Conservation (phyloP, 73 alveolate species). For the Halteria grandinella region DNA sequence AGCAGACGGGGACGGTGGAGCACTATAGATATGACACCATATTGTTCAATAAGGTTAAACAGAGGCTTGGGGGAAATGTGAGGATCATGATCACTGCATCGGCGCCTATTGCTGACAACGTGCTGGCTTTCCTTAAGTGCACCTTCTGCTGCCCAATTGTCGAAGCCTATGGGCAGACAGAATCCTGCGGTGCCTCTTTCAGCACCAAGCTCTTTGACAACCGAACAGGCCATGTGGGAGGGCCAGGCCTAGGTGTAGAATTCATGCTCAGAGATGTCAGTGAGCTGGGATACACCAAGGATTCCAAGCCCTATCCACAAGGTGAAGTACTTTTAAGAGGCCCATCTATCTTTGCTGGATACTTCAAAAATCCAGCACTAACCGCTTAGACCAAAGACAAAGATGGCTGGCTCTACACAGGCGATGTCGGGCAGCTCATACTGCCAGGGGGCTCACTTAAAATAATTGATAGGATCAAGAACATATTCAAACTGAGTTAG, state of each 20-base stretch:
- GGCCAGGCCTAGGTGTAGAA: slow-evolving; percentile 78
- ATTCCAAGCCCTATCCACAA: slow-evolving; percentile 70
- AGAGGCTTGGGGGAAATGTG: slow-evolving; percentile 77
- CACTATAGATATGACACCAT: slow-evolving; percentile 64
- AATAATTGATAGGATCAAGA: slow-evolving; percentile 80
- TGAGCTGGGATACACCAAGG: slow-evolving; percentile 71
- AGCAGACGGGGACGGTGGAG: slow-evolving; percentile 38
- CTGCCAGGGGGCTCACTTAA: slow-evolving; percentile 67
- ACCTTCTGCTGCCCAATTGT: slow-evolving; percentile 77
- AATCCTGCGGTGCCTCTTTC: slow-evolving; percentile 76
- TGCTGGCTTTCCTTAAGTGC: slow-evolving; percentile 62
- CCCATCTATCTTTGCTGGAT: slow-evolving; percentile 74
- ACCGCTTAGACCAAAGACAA: slow-evolving; percentile 72
- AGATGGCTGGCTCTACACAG: slow-evolving; percentile 87
- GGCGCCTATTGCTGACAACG: slow-evolving; percentile 82
- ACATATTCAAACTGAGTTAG: slow-evolving; percentile 78
- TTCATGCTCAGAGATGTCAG: slow-evolving; percentile 77
- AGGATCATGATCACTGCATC: slow-evolving; percentile 78
- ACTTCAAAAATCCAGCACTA: slow-evolving; percentile 61
- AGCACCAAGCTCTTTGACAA: slow-evolving; percentile 61
- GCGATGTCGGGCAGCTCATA: slow-evolving; percentile 80
- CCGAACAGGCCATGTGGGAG: slow-evolving; percentile 80
- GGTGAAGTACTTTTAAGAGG: slow-evolving; percentile 88
- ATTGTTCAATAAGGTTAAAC: slow-evolving; percentile 68
- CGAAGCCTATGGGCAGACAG: slow-evolving; percentile 90